Evolutionary conservation across 2,329 filamentous ascomycete genomes (phyloP), one percentile per base, ranked within the genome.

Genomic region (Colletotrichum nymphaeae): DNA sequence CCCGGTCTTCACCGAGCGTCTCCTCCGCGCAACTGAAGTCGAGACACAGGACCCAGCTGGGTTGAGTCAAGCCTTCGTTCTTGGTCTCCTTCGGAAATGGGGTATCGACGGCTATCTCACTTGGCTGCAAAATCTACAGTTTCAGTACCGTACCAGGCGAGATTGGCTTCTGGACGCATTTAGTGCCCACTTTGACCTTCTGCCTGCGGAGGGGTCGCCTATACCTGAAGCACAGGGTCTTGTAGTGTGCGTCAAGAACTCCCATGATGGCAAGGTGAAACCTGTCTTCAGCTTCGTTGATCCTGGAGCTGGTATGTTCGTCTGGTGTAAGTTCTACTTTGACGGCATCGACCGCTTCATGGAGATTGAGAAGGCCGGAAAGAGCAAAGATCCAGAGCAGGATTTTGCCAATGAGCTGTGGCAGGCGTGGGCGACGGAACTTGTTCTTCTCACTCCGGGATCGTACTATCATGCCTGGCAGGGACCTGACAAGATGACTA

Each of bases 41-140:
- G 91, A 89, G 28, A 92, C 90, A 1, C 93, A 95, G 79, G 91
- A 91, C 71, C 92, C 93, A 0, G 88, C 89, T 24, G 93, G 93
- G 52, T 87, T 94, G 72, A 88, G 90, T 0, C 93, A 95, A 79
- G 79, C 77, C 1, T 75, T 80, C 26, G 71, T 74, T 0, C 69
- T 80, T 1, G 57, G 68, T 4, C 70, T 80, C 16, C 70, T 80
- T 6, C 91, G 93, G 77, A 87, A 89, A 74, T 95, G 93, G 93
- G 93, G 92, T 14, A 92, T 94, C 76, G 83, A 86, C 2, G 93
- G 93, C n/a, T 95, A 93, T 79, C 81, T 95, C 7, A 88, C 92
- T 80, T 95, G 93, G 93, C 84, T 95, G 64, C 90, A 94, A 72
- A 86, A 91, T 80, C 85, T 95, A 69, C 89, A 93, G 64, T 83